Base-by-base conservation (phyloP, 768 basidiomycete species). In the Chalciporus chontae region DNA sequence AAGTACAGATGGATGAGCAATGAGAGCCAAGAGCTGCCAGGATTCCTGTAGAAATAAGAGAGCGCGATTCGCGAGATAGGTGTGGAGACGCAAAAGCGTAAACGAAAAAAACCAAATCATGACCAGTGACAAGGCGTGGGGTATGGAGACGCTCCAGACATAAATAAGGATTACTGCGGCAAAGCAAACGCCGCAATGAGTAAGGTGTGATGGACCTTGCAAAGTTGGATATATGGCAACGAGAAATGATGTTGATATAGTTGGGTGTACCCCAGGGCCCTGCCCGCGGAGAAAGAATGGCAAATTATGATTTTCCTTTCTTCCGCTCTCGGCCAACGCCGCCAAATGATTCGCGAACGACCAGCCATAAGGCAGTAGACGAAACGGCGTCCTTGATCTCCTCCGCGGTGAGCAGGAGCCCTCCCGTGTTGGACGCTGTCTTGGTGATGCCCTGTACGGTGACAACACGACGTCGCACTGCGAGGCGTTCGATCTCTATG, bases 311-410 rank as follows among this genome's bases (percentile, higher is more conserved):
- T 83, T 63, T 81, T 71, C 87, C 87, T 65, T 87, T 89, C 68
- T 89, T 72, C 53, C 72, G 80, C 34, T 86, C 84, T 69, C 80
- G 84, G 7, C 90, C 92, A 36, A 94, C 78, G 3, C 94, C 94
- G 1, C 91, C 91, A 66, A 95, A 90, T n/a, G 84, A 84, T 67
- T 97, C 93, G 43, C 94, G 75, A 3, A 94, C 92, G 17, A 93
- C 85, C 45, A 97, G 69, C 93, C 94, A 97, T 66, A 96, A 71
- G 5, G 83, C 89, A 1, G 90, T 95, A 36, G 83, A 85, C 58
- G 86, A 90, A 49, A 95, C 83, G 15, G 90, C 77, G 70, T 97
- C 94, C 71, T 96, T 94, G 69, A 96, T 85, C 68, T 94, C 91
- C 70, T 95, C 94, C 40, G 90, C 91, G 2, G 83, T 89, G 44